A percentile compares a stretch with the other conserved stretches of the same genome.
These are phyloP conservation scores for Mortierella sp. DNA, from an alignment of 371 early-diverging fungal species.

Conservation along the genomic window DNA sequence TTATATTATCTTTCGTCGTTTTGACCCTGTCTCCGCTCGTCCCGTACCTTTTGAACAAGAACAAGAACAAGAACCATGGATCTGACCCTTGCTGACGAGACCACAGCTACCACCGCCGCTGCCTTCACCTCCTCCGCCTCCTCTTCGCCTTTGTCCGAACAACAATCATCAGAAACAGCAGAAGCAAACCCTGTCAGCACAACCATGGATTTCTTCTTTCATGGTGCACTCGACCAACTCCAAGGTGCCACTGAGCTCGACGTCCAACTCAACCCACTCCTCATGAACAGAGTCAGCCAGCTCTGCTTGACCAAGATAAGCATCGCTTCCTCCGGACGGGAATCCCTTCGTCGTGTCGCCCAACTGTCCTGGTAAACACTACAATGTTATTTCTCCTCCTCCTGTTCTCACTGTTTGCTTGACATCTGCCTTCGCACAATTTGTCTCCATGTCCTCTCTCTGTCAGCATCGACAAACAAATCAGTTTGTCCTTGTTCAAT, in stretches of 20 bases:
- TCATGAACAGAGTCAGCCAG: slow-evolving; percentile 33
- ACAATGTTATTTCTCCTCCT: not conserved
- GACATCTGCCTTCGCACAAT: slow-evolving; percentile 2
- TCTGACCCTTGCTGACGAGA: not conserved
- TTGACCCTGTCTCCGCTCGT: not conserved
- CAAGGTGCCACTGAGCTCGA: slow-evolving; percentile 33
- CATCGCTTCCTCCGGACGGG: slow-evolving; percentile 39
- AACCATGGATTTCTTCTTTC: slow-evolving; percentile 28
- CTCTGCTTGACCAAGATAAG: slow-evolving; percentile 36
- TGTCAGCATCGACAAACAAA: no score
- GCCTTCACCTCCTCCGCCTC: not conserved
- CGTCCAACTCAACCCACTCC: slow-evolving; percentile 24
- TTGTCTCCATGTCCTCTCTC: not conserved
- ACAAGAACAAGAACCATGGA: not conserved
- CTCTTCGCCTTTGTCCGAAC: not conserved
- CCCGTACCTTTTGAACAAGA: not conserved
- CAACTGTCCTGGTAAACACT: slow-evolving; percentile 31
- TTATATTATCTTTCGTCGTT: not conserved
- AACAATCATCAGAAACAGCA: not conserved
- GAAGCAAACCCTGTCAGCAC: not conserved
- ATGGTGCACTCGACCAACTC: slow-evolving; percentile 18
- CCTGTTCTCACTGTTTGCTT: not conserved
- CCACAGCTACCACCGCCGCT: not conserved
- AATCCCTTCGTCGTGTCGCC: slow-evolving; percentile 33
- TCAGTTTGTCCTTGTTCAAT: no score